Base-by-base conservation (phyloP, 441 rosid species). In the Syzygium malaccense region DNA sequence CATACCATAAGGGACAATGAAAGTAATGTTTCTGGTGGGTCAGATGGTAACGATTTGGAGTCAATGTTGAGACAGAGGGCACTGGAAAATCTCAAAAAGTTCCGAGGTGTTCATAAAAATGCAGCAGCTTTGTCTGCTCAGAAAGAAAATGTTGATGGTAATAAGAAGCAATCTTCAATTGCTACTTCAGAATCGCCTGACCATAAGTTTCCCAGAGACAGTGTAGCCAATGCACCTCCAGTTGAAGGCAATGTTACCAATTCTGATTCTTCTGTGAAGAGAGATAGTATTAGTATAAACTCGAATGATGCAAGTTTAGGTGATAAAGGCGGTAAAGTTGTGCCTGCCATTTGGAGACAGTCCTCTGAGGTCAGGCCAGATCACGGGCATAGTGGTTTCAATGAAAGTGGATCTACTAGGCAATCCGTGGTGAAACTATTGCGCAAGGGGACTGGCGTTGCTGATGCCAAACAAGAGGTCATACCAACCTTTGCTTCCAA, bases 31-130 rank as follows among this genome's bases (percentile, higher is more conserved):
- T 91, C 91, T 62, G 93, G 54, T 89, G 80, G 89, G 88, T 53
- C 88, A 86, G 88, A 86, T 68, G 89, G 86, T 89, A 92, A 92
- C 78, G 93, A 96, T 91, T 86, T 96, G 86, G 99, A 97, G 95
- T 90, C 94, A 17, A 88, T 93, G 90, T 92, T 97, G 90, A 94
- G 98, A 89, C 90, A 92, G 88, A 95, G 91, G 91, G 99, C 99
- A 26, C 86, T 97, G 89, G 98, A 95, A 92, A 97, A 96, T 88
- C 92, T 96, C 4, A 95, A 90, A 91, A 94, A 91, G 89, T 94
- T 96, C 88, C 95, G 95, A 57, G 96, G 93, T 57, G 93, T 28
- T 54, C 91, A 90, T 51, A 89, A 80, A 86, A 92, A 86, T 88
- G 32, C 88, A 51, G 89, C 68, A 23, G 55, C 56, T 62, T 86